Percentiles rank a stretch among this genome's conserved stretches.
Conservation (phyloP, 176 grass and related monocot species). For the Pontederia crassipes region DNA sequence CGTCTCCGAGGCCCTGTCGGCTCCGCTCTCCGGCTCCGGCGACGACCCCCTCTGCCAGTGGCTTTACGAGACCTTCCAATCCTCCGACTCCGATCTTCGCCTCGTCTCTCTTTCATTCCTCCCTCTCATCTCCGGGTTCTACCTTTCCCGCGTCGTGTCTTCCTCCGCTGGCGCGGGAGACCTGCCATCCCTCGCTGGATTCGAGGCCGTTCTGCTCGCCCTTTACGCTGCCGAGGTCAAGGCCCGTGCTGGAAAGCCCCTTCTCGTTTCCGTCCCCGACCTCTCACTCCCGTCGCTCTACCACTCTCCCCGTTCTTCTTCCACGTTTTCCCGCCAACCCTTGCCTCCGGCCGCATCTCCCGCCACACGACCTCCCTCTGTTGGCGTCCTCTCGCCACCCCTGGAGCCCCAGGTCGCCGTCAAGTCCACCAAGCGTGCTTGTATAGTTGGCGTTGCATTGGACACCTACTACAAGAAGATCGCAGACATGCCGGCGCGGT, state of each 20-base stretch:
- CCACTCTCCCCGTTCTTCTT: slow-evolving; percentile 41
- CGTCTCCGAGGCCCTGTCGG: slow-evolving; percentile 43
- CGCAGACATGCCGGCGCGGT: slow-evolving; percentile 65
- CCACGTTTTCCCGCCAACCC: not conserved
- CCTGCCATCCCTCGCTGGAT: slow-evolving; percentile 46
- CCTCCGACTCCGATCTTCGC: slow-evolving; percentile 74
- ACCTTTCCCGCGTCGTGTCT: slow-evolving; percentile 60
- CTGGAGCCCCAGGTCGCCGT: slow-evolving; percentile 76
- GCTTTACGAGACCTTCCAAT: slow-evolving; percentile 90
- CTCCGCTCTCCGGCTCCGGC: slow-evolving; percentile 53
- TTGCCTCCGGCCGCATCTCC: not conserved
- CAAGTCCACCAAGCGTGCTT: slow-evolving; percentile 85
- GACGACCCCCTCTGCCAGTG: slow-evolving; percentile 80
- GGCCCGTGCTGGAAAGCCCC: slow-evolving; percentile 59
- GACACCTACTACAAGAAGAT: slow-evolving; percentile 82
- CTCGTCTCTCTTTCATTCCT: slow-evolving; percentile 84
- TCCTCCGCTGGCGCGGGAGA: slow-evolving; percentile 10
- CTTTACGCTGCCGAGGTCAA: slow-evolving; percentile 83
- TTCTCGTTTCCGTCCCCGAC: slow-evolving; percentile 77
- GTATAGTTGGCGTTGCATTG: slow-evolving; percentile 62
- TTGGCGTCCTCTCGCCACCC: slow-evolving; percentile 66
- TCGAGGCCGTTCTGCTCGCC: slow-evolving; percentile 93
- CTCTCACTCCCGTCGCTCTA: slow-evolving; percentile 74
- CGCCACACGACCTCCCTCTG: slow-evolving; percentile 21
- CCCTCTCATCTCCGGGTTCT: slow-evolving; percentile 68